phyloP scores from a whole-genome alignment of 164 flowering plant genomes.

The Hamamelis virginiana region DNA sequence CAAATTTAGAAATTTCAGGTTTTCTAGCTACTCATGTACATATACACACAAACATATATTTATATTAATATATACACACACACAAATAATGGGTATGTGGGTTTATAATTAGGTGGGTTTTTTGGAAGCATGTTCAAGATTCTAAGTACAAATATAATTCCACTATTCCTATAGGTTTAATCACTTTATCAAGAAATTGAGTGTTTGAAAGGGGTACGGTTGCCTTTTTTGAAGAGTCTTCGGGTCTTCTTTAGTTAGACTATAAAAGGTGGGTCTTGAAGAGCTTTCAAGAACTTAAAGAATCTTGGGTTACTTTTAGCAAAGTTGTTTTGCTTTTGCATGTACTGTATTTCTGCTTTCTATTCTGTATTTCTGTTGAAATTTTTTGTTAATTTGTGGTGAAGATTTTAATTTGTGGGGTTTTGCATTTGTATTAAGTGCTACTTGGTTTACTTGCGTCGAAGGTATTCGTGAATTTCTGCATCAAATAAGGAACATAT shows the following conservation, averaged over 20 bases:
- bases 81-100: background rate
- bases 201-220: no score
- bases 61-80: no score
- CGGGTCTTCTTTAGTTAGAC: background rate
- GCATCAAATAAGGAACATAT: background rate
- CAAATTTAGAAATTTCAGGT: background rate
- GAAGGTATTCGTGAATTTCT: no score
- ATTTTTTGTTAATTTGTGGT: background rate
- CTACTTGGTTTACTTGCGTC: no score
- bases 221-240: no score
- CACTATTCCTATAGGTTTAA: no score
- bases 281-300: background rate
- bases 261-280: background rate
- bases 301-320: background rate
- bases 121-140: no score
- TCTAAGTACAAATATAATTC: no score
- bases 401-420: background rate
- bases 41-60: no score
- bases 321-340: background rate
- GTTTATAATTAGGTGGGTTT: background rate
- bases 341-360: background rate
- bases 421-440: background rate
- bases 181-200: no score
- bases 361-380: no score
- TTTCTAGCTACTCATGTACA: background rate